Conservation (phyloP, 164 flowering plant genomes). For the Vitis amurensis region DNA sequence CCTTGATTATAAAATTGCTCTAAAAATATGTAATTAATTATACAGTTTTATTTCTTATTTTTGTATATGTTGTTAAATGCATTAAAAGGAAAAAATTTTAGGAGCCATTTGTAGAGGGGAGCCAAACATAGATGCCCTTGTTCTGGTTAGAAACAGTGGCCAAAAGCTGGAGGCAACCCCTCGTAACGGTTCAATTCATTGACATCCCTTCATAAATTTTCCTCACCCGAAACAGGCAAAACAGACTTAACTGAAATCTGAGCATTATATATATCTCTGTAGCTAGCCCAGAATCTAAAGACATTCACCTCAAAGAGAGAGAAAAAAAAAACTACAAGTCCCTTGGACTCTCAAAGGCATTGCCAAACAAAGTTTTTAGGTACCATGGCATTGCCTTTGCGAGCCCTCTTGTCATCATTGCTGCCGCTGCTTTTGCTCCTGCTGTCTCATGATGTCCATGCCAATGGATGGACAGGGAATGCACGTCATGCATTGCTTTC, state of each 20-base stretch:
- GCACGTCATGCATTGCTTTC: background rate
- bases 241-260: conserved; percentile 3
- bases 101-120: background rate
- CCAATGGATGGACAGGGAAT: background rate
- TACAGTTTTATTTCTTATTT: no score
- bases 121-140: background rate
- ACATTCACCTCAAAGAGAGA: background rate
- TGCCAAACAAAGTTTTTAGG: background rate
- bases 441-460: conserved; percentile 9
- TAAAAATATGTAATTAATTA: no score
- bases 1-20: no score
- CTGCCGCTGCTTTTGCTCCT: conserved; percentile 12
- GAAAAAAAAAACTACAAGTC: background rate
- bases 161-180: background rate
- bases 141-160: conserved; percentile 1
- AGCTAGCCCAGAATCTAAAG: background rate
- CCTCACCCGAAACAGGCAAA: conserved; percentile 2
- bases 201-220: conserved; percentile 4
- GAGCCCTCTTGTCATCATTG: conserved; percentile 7
- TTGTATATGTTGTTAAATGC: no score
- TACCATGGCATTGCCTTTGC: conserved; percentile 18
- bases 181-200: background rate
- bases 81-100: no score
- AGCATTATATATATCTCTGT: background rate
- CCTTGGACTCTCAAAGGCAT: background rate